Conservation (phyloP, 768 basidiomycete genomes). For the Suillus sp. region DNA sequence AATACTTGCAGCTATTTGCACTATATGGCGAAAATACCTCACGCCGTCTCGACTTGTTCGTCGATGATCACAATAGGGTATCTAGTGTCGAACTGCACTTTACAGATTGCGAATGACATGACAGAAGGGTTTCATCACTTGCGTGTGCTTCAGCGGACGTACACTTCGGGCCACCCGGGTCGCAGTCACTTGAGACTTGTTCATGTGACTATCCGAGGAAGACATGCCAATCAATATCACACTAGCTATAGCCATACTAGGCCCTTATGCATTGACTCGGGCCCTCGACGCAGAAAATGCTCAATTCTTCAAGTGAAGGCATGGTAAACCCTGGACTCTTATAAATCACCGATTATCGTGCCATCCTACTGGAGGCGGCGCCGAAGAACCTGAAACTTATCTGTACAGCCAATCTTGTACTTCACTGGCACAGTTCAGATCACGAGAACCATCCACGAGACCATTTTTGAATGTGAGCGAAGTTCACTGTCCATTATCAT, state of each 20-base stretch:
- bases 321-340: neutral
- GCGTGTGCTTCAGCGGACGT: too few relatives aligned
- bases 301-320: neutral
- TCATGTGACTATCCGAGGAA: too few relatives aligned
- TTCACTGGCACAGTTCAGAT: neutral
- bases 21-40: neutral
- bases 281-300: neutral
- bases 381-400: neutral
- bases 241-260: too few relatives aligned
- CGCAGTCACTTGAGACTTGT: too few relatives aligned
- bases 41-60: too few relatives aligned
- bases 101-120: too few relatives aligned
- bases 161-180: too few relatives aligned
- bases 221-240: too few relatives aligned
- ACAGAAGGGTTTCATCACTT: too few relatives aligned
- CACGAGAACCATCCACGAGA: neutral
- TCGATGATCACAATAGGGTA: too few relatives aligned
- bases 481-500: neutral
- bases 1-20: neutral
- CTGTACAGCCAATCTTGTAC: neutral
- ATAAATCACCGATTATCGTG: neutral
- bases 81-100: too few relatives aligned
- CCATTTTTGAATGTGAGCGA: neutral
- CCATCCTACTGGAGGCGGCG: neutral
- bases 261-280: neutral